Evolutionary conservation across 129 eudicot species (phyloP), one percentile per base, ranked within the genome.

Genomic region (Flaveria sonorensis): DNA sequence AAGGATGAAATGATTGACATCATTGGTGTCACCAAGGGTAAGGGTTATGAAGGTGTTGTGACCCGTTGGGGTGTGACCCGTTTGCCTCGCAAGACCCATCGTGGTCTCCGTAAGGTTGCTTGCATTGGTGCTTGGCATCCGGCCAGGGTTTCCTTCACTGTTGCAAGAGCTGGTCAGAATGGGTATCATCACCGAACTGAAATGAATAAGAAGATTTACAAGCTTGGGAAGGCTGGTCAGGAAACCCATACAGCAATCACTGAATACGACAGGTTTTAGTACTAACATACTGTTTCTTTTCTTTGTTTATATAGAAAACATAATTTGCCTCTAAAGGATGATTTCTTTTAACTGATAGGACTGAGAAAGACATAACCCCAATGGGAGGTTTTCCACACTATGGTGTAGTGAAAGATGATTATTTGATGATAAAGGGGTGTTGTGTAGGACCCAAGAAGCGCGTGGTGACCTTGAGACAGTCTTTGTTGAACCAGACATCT

Each of bases 31-130:
- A 88, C 92, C 20, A 88, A 88, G 63, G 92, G 92, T 46, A 85
- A 88, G 82, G 92, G 89, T 11, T 88, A 88, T 23, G 92, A 88
- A 74, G 92, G 92, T 48, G 89, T 85, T 48, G 89, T 88, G 74
- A 88, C 92, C 10, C 89, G 92, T 73, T 88, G 92, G 92, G 92
- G 92, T 13, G 92, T 88, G 46, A 88, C 92, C n/a, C 89, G 92
- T 36, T 77, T 88, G 59, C 92, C 92, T 7, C 82, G 89, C 12
- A 88, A 88, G 82, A 88, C 92, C 20, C 92, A 88, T 63, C 92
- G 92, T 85, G 92, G 92, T 30, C 89, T 88, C 6, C 92, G 92
- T 73, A 88, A 88, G 86, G 92, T 88, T 77, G 92, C 92, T 1
- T 88, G 92, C 70, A 85, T 85, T 15, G 92, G 92, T 11, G 92